Percentiles rank a stretch among this genome's conserved stretches.
phyloP scores from a whole-genome alignment of 176 grass and related monocot species.

The Microstegium vimineum region DNA sequence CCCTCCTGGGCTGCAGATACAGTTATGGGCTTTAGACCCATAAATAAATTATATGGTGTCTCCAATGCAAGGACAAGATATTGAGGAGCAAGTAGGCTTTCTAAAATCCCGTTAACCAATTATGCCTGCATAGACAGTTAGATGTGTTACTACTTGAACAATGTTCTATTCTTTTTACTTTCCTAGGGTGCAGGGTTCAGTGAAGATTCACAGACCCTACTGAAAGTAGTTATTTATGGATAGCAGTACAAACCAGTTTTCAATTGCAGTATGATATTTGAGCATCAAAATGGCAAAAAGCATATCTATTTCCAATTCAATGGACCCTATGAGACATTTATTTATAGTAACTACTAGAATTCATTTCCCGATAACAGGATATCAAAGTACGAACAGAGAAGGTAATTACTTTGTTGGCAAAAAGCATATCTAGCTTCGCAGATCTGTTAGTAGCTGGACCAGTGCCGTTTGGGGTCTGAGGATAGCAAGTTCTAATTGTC shows the following conservation, averaged over 20 bases:
- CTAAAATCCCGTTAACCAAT: not conserved
- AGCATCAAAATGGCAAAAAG: slow-evolving; percentile 17
- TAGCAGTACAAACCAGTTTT: not conserved
- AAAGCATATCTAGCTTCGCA: slow-evolving; percentile 98
- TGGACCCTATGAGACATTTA: not conserved
- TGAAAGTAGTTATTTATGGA: not conserved
- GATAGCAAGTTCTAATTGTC: slow-evolving; percentile 97
- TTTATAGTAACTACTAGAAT: not conserved
- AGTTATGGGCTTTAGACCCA: not conserved
- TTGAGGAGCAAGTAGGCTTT: not conserved
- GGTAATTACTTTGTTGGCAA: slow-evolving; percentile 82
- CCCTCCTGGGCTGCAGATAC: not conserved
- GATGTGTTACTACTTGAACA: not conserved
- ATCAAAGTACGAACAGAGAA: not conserved
- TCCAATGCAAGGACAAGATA: slow-evolving; percentile 2
- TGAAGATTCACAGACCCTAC: not conserved
- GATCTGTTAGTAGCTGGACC: slow-evolving; percentile 78
- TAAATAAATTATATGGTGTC: not conserved
- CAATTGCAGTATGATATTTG: not conserved
- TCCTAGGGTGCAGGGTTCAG: not conserved
- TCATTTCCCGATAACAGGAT: not conserved
- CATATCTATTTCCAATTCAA: slow-evolving; percentile 46
- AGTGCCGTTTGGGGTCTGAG: slow-evolving; percentile 79
- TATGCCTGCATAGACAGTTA: not conserved
- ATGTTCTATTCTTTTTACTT: not conserved